Percentiles rank a stretch among this genome's conserved stretches.
Evolutionary conservation across 2,329 filamentous ascomycete genomes (phyloP).

Genomic region (Penicillium janthinellum): DNA sequence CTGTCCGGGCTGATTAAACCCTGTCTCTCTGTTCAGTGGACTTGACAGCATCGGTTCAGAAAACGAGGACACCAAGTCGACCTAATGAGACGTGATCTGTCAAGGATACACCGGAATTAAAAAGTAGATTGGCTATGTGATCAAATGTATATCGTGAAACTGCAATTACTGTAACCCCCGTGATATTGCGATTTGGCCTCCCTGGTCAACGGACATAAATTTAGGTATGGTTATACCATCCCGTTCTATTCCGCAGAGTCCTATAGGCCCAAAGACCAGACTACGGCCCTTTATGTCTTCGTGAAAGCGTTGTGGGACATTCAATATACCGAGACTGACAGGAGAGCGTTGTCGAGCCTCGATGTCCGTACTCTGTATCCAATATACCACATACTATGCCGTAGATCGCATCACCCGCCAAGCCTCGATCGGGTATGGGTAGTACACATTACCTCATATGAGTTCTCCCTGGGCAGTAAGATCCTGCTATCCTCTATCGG

Average conservation of each 20-base stretch:
- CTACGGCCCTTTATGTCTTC: neutral
- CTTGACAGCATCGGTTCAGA: neutral
- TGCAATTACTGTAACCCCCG: neutral
- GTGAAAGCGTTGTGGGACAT: neutral
- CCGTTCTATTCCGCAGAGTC: slow-evolving; percentile 7
- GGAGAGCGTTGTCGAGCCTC: neutral
- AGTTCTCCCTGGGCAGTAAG: slow-evolving; percentile 1
- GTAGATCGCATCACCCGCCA: neutral
- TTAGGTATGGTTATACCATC: slow-evolving; percentile 6
- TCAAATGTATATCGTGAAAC: neutral
- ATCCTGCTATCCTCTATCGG: neutral
- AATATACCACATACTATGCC: no score
- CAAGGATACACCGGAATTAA: neutral
- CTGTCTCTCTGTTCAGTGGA: neutral
- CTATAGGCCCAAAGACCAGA: slow-evolving; percentile 4
- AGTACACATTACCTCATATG: slow-evolving; percentile 15
- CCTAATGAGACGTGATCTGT: neutral
- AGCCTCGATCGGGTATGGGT: neutral
- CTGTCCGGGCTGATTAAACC: neutral
- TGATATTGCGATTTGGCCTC: slow-evolving; percentile 20
- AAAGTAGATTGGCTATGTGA: neutral
- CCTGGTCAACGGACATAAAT: slow-evolving; percentile 8
- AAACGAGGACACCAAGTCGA: neutral
- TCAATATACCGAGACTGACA: slow-evolving; percentile 7
- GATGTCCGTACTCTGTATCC: neutral